phyloP scores from a whole-genome alignment of 768 basidiomycete genomes.

The Rhodosporidiobolus sp. region DNA sequence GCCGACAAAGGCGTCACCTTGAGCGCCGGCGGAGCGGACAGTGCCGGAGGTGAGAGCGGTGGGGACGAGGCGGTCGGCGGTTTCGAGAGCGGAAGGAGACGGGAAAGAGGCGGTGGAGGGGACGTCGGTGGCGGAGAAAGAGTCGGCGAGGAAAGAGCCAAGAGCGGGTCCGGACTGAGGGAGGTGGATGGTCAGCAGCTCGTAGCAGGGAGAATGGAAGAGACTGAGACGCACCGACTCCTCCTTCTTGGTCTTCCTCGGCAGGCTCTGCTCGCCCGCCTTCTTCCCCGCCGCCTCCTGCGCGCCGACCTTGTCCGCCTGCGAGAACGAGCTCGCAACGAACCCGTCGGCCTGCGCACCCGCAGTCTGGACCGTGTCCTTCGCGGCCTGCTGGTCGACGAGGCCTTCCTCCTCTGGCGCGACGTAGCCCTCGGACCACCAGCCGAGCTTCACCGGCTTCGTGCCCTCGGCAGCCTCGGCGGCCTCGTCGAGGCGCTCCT shows the following conservation, averaged over 20 bases:
- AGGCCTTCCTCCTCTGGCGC: neutral
- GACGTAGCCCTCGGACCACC: neutral
- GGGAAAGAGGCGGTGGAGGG: neutral
- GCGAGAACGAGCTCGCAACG: neutral
- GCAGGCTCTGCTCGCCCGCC: constrained; percentile 10
- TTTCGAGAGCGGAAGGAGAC: neutral
- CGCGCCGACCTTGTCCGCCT: constrained; percentile 4
- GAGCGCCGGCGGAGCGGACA: constrained; percentile 12
- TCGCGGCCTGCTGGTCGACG: constrained; percentile 7
- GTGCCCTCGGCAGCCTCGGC: neutral
- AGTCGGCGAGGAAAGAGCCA: constrained; percentile 5
- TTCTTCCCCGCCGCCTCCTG: neutral
- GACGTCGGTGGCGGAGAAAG: neutral
- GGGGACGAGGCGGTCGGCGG: constrained; percentile 1
- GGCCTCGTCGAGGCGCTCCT: constrained; percentile 13
- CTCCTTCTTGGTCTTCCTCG: neutral
- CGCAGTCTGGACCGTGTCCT: constrained; percentile 13
- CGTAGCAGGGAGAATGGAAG: neutral
- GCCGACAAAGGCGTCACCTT: constrained; percentile 6
- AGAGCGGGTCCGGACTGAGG: neutral
- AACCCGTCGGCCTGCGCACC: constrained; percentile 28
- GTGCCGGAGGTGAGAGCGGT: constrained; percentile 9
- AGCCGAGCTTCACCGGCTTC: neutral
- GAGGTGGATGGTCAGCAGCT: neutral
- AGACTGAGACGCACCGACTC: neutral